Evolutionary conservation across 2,329 filamentous ascomycete species (phyloP), one percentile per base, ranked within the genome.

Genomic region (Pseudogymnoascus sp.): DNA sequence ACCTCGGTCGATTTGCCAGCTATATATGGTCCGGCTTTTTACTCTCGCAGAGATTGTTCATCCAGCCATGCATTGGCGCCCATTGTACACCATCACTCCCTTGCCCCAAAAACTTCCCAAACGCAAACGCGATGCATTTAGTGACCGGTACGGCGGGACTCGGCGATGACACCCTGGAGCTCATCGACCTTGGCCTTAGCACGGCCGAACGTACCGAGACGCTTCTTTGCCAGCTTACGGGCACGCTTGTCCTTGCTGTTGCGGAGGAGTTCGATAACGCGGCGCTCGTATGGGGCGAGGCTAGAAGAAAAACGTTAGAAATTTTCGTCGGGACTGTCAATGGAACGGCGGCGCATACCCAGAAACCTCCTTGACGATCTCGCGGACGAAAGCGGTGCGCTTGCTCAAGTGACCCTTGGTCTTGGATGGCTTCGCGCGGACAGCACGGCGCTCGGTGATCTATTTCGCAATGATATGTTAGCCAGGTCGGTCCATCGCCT

Each of bases 101-200:
- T 58, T 58, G 57, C 14, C 57, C 47, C 57, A 58, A 58, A 47
- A 47, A 38, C 9, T 16, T 25, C 32, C 32, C 22, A 37, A 58
- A 58, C 37, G 57, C 32, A 58, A 14, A 28, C 16, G 12, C 14
- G 28, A 61, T 63, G 62, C 70, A 70, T 78, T 82, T 87, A 88
- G 80, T 87, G 85, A 78, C 79, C 86, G 66, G 85, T 81, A 76
- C 87, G 83, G 80, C 93, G 92, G 76, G 92, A 88, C 84, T 97
- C 94, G 74, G 93, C 91, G 77, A 99, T 99, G 79, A 99, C 90
- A 74, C 90, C 87, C 82, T 91, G 90, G 82, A 99, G 91, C 83
- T 97, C 93, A 78, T 99, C 94, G 71, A 99, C 94, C 93, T 99
- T 99, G 78, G 85, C 88, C 93, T 99, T 99, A 76, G 93, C 93